Conservation (phyloP, 2,329 filamentous ascomycete species). For the Aspergillus melleus region DNA sequence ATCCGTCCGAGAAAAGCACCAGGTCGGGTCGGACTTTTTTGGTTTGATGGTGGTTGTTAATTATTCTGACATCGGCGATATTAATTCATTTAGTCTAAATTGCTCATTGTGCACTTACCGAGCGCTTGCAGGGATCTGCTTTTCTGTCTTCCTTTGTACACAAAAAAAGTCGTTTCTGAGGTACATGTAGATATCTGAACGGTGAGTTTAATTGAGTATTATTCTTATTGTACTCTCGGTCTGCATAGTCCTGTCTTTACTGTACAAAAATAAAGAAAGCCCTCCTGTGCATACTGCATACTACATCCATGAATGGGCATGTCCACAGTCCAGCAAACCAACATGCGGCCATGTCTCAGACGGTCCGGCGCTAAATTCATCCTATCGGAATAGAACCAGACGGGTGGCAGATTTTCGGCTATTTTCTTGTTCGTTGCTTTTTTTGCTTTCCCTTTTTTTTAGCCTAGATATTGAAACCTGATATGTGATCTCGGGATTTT, state of each 20-base stretch:
- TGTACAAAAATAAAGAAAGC: no score
- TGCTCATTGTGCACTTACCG: no score
- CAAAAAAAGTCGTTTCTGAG: no score
- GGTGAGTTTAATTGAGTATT: no score
- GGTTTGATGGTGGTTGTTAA: no score
- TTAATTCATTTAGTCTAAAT: not conserved
- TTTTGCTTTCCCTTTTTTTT: not conserved
- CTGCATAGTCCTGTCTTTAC: no score
- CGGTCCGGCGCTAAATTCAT: conserved; percentile 8
- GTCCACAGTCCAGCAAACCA: not conserved
- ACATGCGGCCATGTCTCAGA: conserved; percentile 5
- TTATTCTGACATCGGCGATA: not conserved
- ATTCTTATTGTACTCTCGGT: no score
- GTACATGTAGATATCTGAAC: no score
- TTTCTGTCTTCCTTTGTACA: no score
- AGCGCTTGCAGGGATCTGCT: not conserved
- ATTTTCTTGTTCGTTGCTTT: not conserved
- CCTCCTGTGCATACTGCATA: not conserved
- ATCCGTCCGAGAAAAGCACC: no score
- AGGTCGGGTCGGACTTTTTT: no score
- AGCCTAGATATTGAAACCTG: not conserved
- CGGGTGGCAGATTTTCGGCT: conserved; percentile 3
- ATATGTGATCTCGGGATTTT: no score
- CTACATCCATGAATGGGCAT: not conserved
- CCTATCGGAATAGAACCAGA: conserved; percentile 13